These are phyloP conservation scores for Meyerozyma guilliermondii DNA, from an alignment of 1,139 yeast genomes.

Conservation along the genomic window DNA sequence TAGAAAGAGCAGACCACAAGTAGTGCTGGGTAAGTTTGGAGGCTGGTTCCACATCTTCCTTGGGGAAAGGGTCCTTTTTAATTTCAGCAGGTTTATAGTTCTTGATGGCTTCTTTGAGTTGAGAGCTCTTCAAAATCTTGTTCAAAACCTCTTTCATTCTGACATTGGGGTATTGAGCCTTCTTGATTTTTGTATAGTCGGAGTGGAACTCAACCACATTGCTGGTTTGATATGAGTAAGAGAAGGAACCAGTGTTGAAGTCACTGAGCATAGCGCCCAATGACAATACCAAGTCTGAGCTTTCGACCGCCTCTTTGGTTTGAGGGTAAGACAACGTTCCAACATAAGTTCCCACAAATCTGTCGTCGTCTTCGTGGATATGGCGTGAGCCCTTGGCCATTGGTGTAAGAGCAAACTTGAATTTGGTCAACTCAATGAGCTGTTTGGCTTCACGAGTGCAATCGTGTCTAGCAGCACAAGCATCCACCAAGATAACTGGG, in stretches of 20 bases:
- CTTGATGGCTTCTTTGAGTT: conserved; percentile 12
- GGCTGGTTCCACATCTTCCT: conserved; percentile 8
- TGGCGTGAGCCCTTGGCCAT: conserved; percentile 30
- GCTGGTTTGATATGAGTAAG: conserved; percentile 31
- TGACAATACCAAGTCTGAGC: conserved; percentile 27
- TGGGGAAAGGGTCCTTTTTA: conserved; percentile 13
- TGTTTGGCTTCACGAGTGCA: conserved; percentile 25
- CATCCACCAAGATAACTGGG: conserved; percentile 33
- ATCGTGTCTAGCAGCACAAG: conserved; percentile 32
- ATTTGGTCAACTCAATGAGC: conserved; percentile 27
- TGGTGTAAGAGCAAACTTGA: conserved; percentile 27
- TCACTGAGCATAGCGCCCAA: conserved; percentile 35
- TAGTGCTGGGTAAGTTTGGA: conserved; percentile 26
- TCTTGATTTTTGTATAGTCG: conserved; percentile 30
- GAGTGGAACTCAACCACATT: conserved; percentile 39
- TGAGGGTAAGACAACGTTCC: conserved; percentile 29
- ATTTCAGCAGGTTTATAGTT: conserved; percentile 14
- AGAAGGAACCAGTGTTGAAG: conserved; percentile 38
- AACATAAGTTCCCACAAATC: conserved; percentile 28
- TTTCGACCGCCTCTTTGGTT: conserved; percentile 26
- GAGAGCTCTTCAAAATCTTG: conserved; percentile 12
- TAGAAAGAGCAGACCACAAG: conserved; percentile 30
- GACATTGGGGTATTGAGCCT: conserved; percentile 30
- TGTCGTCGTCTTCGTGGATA: conserved; percentile 23
- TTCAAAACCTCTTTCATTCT: conserved; percentile 32